These are phyloP conservation scores for Monosporascus sp. DNA, from an alignment of 2,329 filamentous ascomycete species.

Conservation along the genomic window DNA sequence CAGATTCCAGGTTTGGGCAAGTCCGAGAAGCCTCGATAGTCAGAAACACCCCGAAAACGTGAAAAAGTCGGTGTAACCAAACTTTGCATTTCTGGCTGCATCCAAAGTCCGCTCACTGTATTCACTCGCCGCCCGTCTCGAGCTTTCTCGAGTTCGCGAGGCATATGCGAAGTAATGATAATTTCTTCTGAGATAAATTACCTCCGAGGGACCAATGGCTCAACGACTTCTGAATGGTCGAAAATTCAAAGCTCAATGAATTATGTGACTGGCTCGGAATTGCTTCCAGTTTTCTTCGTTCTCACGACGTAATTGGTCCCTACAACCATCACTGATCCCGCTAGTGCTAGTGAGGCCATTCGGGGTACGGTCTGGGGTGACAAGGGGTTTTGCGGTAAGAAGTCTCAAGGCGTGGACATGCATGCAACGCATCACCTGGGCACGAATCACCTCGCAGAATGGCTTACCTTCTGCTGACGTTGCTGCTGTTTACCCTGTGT, in stretches of 20 bases:
- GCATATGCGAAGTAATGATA: too few relatives aligned
- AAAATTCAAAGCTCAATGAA: conserved; percentile 15
- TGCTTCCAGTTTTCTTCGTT: conserved; percentile 10
- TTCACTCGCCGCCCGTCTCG: background rate
- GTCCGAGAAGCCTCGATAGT: background rate
- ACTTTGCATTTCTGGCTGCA: conserved; percentile 12
- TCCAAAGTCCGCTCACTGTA: conserved; percentile 4
- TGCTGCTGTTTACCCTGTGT: background rate
- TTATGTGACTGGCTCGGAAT: conserved; percentile 19
- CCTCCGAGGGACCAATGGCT: background rate
- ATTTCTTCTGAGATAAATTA: too few relatives aligned
- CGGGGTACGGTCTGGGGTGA: background rate
- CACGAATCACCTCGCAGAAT: conserved; percentile 10
- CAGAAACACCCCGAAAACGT: conserved; percentile 4
- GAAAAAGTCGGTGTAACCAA: conserved; percentile 19
- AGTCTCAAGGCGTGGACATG: too few relatives aligned
- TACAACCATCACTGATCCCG: conserved; percentile 2
- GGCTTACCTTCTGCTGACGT: background rate
- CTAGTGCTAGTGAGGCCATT: background rate
- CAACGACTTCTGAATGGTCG: conserved; percentile 10
- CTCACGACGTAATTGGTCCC: conserved; percentile 9
- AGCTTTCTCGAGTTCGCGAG: background rate
- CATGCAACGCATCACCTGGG: conserved; percentile 2
- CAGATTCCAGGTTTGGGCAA: background rate
- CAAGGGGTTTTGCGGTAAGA: background rate